Conservation (phyloP, 2,329 filamentous ascomycete genomes). For the Alternaria hordeiaustralica region DNA sequence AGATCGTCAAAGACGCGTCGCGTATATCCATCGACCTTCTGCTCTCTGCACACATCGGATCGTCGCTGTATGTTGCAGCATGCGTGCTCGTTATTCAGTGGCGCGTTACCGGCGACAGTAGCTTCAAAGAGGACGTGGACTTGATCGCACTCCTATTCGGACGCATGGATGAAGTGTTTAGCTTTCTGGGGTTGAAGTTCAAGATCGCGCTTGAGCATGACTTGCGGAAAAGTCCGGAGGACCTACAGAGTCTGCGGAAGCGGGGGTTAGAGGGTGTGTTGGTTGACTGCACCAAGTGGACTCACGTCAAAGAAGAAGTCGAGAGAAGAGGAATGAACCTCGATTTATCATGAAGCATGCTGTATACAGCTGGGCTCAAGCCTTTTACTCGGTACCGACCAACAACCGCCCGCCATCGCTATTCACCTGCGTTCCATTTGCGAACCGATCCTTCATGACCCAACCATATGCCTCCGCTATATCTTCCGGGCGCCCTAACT, state of each 20-base stretch:
- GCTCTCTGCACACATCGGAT: slow-evolving; percentile 31
- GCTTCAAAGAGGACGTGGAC: slow-evolving; percentile 33
- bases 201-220: slow-evolving; percentile 33
- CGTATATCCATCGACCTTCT: slow-evolving; percentile 35
- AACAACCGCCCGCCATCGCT: slow-evolving; percentile 49
- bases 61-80: slow-evolving; percentile 32
- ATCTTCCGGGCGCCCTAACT: slow-evolving; percentile 43
- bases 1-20: slow-evolving; percentile 37
- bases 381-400: slow-evolving; percentile 5
- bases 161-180: slow-evolving; percentile 34
- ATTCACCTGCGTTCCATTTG: slow-evolving; percentile 44
- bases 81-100: slow-evolving; percentile 38
- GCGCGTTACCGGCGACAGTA: slow-evolving; percentile 26
- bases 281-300: slow-evolving; percentile 39
- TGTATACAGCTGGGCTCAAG: not conserved
- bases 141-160: slow-evolving; percentile 36
- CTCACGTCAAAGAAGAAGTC: slow-evolving; percentile 17
- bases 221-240: slow-evolving; percentile 17
- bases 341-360: slow-evolving; percentile 6
- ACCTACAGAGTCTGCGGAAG: slow-evolving; percentile 20
- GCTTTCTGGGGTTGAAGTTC: slow-evolving; percentile 37
- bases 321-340: slow-evolving; percentile 16
- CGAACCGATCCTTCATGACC: slow-evolving; percentile 53
- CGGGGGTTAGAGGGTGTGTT: slow-evolving; percentile 34
- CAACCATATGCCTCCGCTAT: slow-evolving; percentile 55